A percentile compares a stretch with the other conserved stretches of the same genome.
These are phyloP conservation scores for Acanthamoeba royreba DNA, from an alignment of 208 protist genomes.

Conservation along the genomic window DNA sequence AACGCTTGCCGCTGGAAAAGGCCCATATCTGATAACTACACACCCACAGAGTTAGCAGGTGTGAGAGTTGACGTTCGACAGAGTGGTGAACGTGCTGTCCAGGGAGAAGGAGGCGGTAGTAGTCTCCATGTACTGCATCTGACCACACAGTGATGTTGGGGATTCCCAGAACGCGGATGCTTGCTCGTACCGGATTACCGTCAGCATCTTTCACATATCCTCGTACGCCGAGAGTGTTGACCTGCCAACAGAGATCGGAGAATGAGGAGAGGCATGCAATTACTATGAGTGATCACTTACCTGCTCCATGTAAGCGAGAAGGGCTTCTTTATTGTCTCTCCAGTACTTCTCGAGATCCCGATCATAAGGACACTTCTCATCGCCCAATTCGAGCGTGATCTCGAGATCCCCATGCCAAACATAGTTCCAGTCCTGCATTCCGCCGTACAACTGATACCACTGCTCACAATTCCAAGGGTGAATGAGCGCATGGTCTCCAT, in stretches of 20 bases:
- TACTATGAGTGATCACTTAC: too few species aligned
- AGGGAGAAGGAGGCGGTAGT: conserved; percentile 15
- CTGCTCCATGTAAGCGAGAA: conserved; percentile 12
- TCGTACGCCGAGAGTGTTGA: not conserved
- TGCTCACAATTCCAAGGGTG: not conserved
- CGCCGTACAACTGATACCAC: conserved; percentile 64
- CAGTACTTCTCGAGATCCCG: not conserved
- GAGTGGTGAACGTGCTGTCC: too few species aligned
- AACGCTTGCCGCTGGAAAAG: conserved; percentile 5
- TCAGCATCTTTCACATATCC: not conserved
- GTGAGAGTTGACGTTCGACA: too few species aligned
- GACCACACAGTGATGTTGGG: not conserved
- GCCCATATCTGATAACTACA: conserved; percentile 6
- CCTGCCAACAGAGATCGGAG: too few species aligned
- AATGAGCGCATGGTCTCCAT: too few species aligned
- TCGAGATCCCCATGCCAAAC: conserved; percentile 58
- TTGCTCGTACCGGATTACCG: not conserved
- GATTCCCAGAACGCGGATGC: not conserved
- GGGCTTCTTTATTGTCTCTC: not conserved
- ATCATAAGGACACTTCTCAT: conserved; percentile 34
- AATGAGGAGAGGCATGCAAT: not conserved
- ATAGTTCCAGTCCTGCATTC: conserved; percentile 75
- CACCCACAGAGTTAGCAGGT: too few species aligned
- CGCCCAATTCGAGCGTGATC: conserved; percentile 64
- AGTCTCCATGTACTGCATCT: conserved; percentile 7